Evolutionary conservation across 2,329 filamentous ascomycete genomes (phyloP).

Genomic region (Epichloe coenophiala): DNA sequence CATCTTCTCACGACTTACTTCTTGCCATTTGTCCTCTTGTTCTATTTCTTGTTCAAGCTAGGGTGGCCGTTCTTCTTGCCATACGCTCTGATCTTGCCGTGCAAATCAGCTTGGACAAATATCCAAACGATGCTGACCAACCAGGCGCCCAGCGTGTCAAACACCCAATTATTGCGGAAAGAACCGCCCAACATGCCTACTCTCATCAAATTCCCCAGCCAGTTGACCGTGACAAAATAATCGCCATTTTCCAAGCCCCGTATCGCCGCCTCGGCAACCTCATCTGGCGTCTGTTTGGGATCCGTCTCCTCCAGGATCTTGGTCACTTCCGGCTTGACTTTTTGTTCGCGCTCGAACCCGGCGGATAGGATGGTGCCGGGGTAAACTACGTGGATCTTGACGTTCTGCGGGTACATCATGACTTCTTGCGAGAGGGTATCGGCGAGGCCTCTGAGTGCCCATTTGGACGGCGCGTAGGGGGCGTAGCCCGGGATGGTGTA

Average conservation of each 20-base stretch:
- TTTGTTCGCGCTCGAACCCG: conserved; percentile 63
- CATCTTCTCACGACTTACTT: neutral
- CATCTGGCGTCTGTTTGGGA: conserved; percentile 61
- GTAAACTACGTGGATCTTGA: conserved; percentile 70
- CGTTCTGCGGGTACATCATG: conserved; percentile 69
- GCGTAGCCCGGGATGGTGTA: conserved; percentile 67
- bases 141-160: conserved; percentile 45
- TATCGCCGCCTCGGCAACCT: conserved; percentile 60
- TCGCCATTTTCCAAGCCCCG: conserved; percentile 66
- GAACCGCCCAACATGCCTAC: conserved; percentile 42
- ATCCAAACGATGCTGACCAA: conserved; percentile 41
- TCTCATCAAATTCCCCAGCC: conserved; percentile 60
- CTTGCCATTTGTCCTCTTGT: neutral
- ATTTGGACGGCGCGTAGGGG: conserved; percentile 79
- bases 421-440: conserved; percentile 78
- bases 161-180: conserved; percentile 43
- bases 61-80: conserved; percentile 46
- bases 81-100: conserved; percentile 43
- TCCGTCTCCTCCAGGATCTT: conserved; percentile 71
- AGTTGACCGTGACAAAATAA: conserved; percentile 64
- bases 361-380: conserved; percentile 73
- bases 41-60: conserved; percentile 28
- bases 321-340: conserved; percentile 68
- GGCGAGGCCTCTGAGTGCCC: conserved; percentile 67
- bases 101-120: conserved; percentile 42